Conservation (phyloP, 306 rosid species). For the Malus domestica region DNA sequence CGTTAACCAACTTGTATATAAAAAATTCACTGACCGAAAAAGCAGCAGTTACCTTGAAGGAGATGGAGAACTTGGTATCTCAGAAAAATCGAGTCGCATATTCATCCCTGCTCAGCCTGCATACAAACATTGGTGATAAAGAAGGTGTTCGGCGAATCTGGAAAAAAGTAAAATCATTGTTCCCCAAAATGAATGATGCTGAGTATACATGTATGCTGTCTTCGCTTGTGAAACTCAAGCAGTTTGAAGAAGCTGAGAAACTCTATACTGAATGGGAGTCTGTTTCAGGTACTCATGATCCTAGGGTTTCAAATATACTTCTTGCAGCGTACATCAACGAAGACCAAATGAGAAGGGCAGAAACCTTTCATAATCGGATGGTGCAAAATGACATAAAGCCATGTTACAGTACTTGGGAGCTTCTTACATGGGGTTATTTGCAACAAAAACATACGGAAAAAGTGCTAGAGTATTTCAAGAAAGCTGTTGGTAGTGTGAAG, state of each 20-base stretch:
- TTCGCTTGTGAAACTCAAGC: slow-evolving; percentile 67
- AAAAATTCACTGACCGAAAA: slow-evolving; percentile 46
- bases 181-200: slow-evolving; percentile 65
- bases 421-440: slow-evolving; percentile 69
- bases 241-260: slow-evolving; percentile 64
- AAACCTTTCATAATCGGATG: slow-evolving; percentile 39
- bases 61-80: slow-evolving; percentile 65
- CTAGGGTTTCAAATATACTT: slow-evolving; percentile 61
- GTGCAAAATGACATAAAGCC: slow-evolving; percentile 43
- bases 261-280: slow-evolving; percentile 75
- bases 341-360: slow-evolving; percentile 64
- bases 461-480: slow-evolving; percentile 46
- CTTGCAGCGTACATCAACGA: slow-evolving; percentile 64
- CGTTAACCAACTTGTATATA: slow-evolving; percentile 63
- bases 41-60: slow-evolving; percentile 65
- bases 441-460: slow-evolving; percentile 42
- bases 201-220: slow-evolving; percentile 83
- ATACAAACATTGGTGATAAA: slow-evolving; percentile 65
- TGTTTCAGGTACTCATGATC: slow-evolving; percentile 60
- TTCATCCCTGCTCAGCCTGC: slow-evolving; percentile 79
- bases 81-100: slow-evolving; percentile 43
- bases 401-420: slow-evolving; percentile 81
- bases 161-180: slow-evolving; percentile 57
- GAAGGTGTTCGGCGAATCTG: slow-evolving; percentile 62
- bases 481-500: slow-evolving; percentile 61